Base-by-base conservation (phyloP, 1,139 yeast genomes). In the Saccharomyces hybrid region DNA sequence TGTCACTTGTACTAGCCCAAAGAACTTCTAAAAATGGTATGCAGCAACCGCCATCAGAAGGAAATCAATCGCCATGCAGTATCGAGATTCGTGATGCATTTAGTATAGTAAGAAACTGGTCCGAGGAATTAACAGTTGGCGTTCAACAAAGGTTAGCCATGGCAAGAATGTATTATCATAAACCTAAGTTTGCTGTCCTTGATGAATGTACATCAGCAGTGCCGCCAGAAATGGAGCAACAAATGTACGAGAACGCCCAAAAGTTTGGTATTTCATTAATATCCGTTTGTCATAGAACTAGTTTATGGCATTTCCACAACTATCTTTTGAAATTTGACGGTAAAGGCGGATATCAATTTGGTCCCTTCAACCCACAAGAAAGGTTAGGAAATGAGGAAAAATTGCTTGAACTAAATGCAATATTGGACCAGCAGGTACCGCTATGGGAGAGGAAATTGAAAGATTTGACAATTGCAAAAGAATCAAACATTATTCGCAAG, bases 161-260 rank as follows among this genome's bases (percentile, higher is more conserved):
- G 89, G 96, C 96, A 2, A 79, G 97, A 64, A 76, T 91, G 70
- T 91, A 87, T 67, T 91, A 90, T 67, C 97, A 91, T 69, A 80
- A 79, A 65, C 98, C 98, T 2, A 86, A 83, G 71, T 91, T 89
- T 75, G 97, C 97, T 0, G 96, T 91, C 29, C 76, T 91, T 61
- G 98, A 91, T 72, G 97, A 91, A 73, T 91, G 97, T 71, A 91
- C 98, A 0, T 88, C 96, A 5, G 93, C 96, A 1, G 96, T 90
- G 1, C 84, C 96, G 0, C 88, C 95, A 21, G 89, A 86, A 59
- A 86, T 90, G 83, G 98, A 91, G 69, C 89, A 86, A 58, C 83
- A 84, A 63, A 89, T 93, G 89, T 91, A 91, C 68, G 73, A 82
- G 53, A 88, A 88, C 67, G 96, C 97, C 0, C 88, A 86, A 66